Base-by-base conservation (phyloP, 2,329 filamentous ascomycete genomes). In the Dactylellina cionopaga region DNA sequence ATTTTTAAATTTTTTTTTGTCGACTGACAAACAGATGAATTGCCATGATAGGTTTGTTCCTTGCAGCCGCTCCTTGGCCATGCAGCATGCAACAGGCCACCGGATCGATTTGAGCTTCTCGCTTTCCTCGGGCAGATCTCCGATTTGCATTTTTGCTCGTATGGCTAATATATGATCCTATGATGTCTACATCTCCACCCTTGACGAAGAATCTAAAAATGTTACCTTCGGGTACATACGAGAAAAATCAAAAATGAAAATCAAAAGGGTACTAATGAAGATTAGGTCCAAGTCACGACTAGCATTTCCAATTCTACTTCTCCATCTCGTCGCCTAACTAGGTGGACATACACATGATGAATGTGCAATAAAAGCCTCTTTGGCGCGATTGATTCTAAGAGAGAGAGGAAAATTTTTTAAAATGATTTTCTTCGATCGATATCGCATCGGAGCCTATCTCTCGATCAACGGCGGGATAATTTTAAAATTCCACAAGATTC, bases 201-300 rank as follows among this genome's bases (percentile, higher is more conserved):
- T 59, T 54, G 54, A 39, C 2, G 15, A 22, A 33, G 10, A 15
- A 15, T 37, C 27, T 52, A 49, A 68, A 68, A 72, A n/a, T 46
- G 59, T 72, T 51, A 59, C 68, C 68, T 72, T 72, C 68, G 68
- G 68, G 52, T 60, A 72, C 59, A 72, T 59, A n/a, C n/a, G n/a
- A n/a, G n/a, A n/a, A n/a, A n/a, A n/a, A n/a, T n/a, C n/a, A n/a
- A n/a, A n/a, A n/a, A n/a, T n/a, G n/a, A n/a, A n/a, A n/a, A n/a
- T n/a, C n/a, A 56, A 55, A 25, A 49, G 47, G 49, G 46, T 51
- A 58, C 51, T 43, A 29, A 56, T 58, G 52, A 33, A 47, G 54
- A 13, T 10, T 10, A 56, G 11, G 60, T 39, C 39, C 5, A 24
- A 52, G 11, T 15, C 39, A 39, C 35, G 29, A 47, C 46, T n/a